Conservation (phyloP, 106 monocot genomes). For the Hemerocallis citrina region DNA sequence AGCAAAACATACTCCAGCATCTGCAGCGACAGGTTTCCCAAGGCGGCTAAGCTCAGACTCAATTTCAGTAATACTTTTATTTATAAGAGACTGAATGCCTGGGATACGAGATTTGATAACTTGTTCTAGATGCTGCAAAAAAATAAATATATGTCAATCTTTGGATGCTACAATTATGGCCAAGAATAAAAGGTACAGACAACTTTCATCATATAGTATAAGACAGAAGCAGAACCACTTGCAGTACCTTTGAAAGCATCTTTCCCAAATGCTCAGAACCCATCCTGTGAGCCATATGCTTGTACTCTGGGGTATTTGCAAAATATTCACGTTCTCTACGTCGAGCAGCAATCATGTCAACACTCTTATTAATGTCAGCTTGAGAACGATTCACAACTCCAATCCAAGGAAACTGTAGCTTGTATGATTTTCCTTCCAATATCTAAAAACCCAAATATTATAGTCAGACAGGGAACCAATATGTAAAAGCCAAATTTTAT, state of each 20-base stretch:
- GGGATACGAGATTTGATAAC: conserved; percentile 98
- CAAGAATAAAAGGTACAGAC: neutral
- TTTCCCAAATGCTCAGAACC: conserved; percentile 62
- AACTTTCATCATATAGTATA: neutral
- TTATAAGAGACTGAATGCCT: conserved; percentile 88
- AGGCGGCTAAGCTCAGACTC: conserved; percentile 81
- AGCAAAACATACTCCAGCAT: conserved; percentile 73
- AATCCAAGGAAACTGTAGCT: conserved; percentile 51
- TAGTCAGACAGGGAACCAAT: neutral
- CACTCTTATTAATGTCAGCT: conserved; percentile 60
- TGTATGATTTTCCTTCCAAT: conserved; percentile 56
- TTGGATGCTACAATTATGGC: neutral
- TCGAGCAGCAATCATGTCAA: conserved; percentile 70
- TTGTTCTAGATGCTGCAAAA: conserved; percentile 87
- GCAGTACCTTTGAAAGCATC: conserved; percentile 50
- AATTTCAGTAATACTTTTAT: conserved; percentile 75
- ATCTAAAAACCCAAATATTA: conserved; percentile 25
- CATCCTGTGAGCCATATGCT: conserved; percentile 58
- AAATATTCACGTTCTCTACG: conserved; percentile 61
- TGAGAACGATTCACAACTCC: conserved; percentile 67
- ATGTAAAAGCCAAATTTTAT: neutral
- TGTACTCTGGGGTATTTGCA: conserved; percentile 51
- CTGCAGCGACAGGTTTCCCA: conserved; percentile 90
- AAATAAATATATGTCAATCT: neutral
- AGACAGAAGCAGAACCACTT: neutral